phyloP scores from a whole-genome alignment of 257 asterid genomes.

The Solanum pinnatisectum region DNA sequence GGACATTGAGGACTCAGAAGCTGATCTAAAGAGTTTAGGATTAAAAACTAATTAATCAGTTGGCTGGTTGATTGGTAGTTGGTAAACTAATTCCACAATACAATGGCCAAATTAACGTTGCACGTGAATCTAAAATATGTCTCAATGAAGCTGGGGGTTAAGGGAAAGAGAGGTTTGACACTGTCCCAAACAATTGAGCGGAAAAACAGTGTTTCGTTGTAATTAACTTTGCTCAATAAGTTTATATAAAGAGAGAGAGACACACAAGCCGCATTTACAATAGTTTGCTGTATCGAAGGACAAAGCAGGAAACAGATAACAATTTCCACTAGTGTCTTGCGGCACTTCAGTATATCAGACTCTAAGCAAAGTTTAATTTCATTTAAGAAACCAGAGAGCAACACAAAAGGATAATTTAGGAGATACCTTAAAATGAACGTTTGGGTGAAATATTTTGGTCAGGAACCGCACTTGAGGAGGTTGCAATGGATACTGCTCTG shows the following conservation, averaged over 20 bases:
- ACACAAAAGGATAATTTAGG: neutral
- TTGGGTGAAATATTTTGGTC: constrained; percentile 97
- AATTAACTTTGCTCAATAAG: neutral
- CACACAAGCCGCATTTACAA: neutral
- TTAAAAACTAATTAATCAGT: neutral
- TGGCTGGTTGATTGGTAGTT: neutral
- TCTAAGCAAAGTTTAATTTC: neutral
- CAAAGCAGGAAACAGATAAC: neutral
- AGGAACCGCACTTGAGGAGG: constrained; percentile 99
- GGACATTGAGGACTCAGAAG: neutral
- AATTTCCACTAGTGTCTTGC: neutral
- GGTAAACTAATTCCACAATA: neutral
- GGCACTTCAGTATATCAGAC: neutral
- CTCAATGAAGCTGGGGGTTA: neutral
- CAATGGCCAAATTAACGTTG: neutral
- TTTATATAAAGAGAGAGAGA: neutral
- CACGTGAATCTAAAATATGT: neutral
- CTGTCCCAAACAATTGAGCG: neutral
- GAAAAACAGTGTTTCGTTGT: neutral
- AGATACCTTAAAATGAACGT: constrained; percentile 94
- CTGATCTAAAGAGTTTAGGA: neutral
- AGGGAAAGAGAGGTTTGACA: neutral
- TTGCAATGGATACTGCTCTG: constrained; percentile 98
- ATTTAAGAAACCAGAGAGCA: neutral
- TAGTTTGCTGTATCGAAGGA: neutral